Evolutionary conservation across 257 asterid species (phyloP), one percentile per base, ranked within the genome.

Genomic region (Henckelia pumila): DNA sequence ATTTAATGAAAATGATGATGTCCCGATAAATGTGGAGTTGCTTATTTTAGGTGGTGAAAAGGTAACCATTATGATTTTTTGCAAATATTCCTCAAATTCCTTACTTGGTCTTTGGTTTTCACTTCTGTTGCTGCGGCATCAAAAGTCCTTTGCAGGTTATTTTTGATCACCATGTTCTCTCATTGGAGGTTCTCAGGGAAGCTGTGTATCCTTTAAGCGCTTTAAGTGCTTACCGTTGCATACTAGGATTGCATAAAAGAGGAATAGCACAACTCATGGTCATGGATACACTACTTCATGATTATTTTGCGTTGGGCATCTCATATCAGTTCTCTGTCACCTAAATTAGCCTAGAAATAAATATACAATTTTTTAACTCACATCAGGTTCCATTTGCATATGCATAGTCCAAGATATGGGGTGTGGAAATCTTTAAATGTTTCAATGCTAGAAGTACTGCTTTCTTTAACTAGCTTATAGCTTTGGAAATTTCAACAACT

Each of bases 161-260:
- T 58, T 85, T 84, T 74, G 81, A 81, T 77, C 88, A 90, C 76
- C 99, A 94, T 71, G 87, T 91, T 81, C 90, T 90, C 78, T 88
- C 95, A 62, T 75, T 94, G 95, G 89, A 85, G 88, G 96, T 86
- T 70, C 94, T 94, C 33, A 81, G 92, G 85, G 97, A 90, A 83
- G 96, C 97, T 71, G 90, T 82, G 99, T 94, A 94, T 94, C 99
- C 99, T 91, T 86, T 81, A 25, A 59, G 49, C 50, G 25, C 99
- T 91, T 86, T 81, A 25, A 59, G 49, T 40, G 25, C 74, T 62
- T 68, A 66, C 77, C 56, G 64, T 58, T 69, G 32, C 59, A 21
- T 64, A 28, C 66, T 70, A 61, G 44, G 17, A 62, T 57, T 7
- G 8, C 74, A 59, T 70, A 47, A 63, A 64, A 64, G 69, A 73